These are phyloP conservation scores for Hypoxylon trugodes DNA, from an alignment of 495 filamentous ascomycete species.

Conservation along the genomic window DNA sequence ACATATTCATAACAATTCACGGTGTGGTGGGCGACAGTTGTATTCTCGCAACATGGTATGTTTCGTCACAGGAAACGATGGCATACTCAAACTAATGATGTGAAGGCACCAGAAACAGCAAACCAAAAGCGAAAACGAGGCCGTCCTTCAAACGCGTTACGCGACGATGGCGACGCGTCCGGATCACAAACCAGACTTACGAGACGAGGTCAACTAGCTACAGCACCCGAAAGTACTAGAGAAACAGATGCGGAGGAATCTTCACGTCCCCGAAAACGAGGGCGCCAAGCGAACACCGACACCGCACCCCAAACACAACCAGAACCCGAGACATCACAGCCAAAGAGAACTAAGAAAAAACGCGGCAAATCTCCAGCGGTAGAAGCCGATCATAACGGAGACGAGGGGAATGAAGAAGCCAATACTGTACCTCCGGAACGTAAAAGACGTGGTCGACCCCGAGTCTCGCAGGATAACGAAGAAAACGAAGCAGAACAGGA, in stretches of 20 bases:
- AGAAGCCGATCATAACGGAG: neutral
- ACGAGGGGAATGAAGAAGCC: neutral
- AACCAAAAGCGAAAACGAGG: slow-evolving; percentile 56
- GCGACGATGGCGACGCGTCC: slow-evolving; percentile 48
- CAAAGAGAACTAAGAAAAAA: slow-evolving; percentile 13
- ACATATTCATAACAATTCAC: neutral
- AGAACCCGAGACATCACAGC: slow-evolving; percentile 24
- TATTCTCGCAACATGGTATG: slow-evolving; percentile 10
- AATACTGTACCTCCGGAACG: neutral
- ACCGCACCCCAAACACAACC: slow-evolving; percentile 20
- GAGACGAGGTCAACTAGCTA: slow-evolving; percentile 23
- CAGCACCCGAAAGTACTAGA: neutral
- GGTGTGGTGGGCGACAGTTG: neutral
- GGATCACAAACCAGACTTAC: slow-evolving; percentile 21
- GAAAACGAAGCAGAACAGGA: slow-evolving; percentile 26
- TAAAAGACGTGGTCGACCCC: slow-evolving; percentile 22
- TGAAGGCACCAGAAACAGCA: slow-evolving; percentile 44
- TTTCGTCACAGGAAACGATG: neutral
- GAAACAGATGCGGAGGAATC: slow-evolving; percentile 21
- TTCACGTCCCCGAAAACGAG: slow-evolving; percentile 35
- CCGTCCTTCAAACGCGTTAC: slow-evolving; percentile 51
- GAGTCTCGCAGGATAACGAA: slow-evolving; percentile 14
- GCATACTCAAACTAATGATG: slow-evolving; percentile 14
- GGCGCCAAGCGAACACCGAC: slow-evolving; percentile 24
- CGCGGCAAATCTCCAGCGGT: slow-evolving; percentile 18